A percentile compares a stretch with the other conserved stretches of the same genome.
Conservation (phyloP, 345 rosid species). For the Mercurialis annua region DNA sequence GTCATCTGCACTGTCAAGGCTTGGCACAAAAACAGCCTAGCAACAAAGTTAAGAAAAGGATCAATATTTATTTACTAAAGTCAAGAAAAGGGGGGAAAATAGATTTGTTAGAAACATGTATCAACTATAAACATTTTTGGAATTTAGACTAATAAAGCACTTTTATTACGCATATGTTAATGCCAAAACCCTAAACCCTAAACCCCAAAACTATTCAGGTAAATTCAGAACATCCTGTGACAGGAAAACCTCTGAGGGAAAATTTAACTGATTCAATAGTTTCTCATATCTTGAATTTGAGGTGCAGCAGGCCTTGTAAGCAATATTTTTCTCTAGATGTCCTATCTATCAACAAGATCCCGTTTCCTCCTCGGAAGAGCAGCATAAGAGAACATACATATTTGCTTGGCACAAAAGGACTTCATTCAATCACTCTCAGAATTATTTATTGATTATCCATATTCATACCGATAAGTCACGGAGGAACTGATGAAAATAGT, state of each 20-base stretch:
- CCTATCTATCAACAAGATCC: neutral
- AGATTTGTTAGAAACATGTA: neutral
- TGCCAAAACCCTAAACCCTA: neutral
- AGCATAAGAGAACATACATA: neutral
- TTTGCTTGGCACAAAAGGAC: neutral
- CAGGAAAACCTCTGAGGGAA: neutral
- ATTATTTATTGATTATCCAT: neutral
- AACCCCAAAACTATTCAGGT: too few relatives aligned
- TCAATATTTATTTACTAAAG: neutral
- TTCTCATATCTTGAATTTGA: neutral
- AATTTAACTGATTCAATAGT: neutral
- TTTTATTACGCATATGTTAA: neutral
- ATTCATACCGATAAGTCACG: neutral
- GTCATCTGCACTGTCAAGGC: conserved; percentile 60
- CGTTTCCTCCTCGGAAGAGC: neutral
- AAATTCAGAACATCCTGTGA: neutral
- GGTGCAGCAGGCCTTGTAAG: neutral
- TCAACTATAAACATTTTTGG: neutral
- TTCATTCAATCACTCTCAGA: neutral
- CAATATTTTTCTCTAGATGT: neutral
- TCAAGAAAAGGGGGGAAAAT: neutral
- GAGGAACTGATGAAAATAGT: neutral
- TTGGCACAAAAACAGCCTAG: conserved; percentile 78
- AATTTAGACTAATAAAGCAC: neutral
- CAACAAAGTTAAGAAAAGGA: conserved; percentile 1